phyloP scores from a whole-genome alignment of 495 filamentous ascomycete genomes.

The Xylaria castorea region DNA sequence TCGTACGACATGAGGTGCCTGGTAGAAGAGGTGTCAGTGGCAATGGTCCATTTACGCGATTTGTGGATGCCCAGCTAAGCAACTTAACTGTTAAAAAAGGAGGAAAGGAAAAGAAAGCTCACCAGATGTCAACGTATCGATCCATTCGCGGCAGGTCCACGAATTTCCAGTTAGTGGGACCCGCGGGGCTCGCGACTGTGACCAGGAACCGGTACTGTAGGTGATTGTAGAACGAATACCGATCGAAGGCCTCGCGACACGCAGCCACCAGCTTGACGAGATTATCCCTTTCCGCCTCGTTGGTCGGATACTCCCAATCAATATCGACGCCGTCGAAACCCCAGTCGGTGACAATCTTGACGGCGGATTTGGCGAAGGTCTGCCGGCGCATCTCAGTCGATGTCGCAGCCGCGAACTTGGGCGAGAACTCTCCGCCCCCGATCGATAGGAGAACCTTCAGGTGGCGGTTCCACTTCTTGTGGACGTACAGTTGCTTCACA shows the following conservation, averaged over 20 bases:
- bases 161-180: constrained; percentile 70
- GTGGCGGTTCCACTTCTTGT: constrained; percentile 80
- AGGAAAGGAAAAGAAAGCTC: constrained; percentile 45
- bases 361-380: constrained; percentile 69
- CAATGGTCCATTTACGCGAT: constrained; percentile 2
- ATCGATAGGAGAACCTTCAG: constrained; percentile 84
- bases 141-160: constrained; percentile 75
- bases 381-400: constrained; percentile 61
- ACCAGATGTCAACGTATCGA: constrained; percentile 81
- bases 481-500: constrained; percentile 80
- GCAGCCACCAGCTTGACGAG: constrained; percentile 73
- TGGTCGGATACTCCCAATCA: constrained; percentile 68
- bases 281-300: constrained; percentile 66
- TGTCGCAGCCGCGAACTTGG: constrained; percentile 75
- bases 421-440: constrained; percentile 88
- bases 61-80: not conserved
- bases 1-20: constrained; percentile 84
- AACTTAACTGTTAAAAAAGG: not conserved
- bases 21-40: constrained; percentile 43
- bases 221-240: constrained; percentile 59
- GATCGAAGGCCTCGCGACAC: constrained; percentile 69
- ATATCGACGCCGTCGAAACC: constrained; percentile 65
- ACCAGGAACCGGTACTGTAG: constrained; percentile 69
- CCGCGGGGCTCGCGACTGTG: constrained; percentile 71
- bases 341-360: constrained; percentile 70